phyloP scores from a whole-genome alignment of 2,329 filamentous ascomycete genomes.

The Cladophialophora immunda region DNA sequence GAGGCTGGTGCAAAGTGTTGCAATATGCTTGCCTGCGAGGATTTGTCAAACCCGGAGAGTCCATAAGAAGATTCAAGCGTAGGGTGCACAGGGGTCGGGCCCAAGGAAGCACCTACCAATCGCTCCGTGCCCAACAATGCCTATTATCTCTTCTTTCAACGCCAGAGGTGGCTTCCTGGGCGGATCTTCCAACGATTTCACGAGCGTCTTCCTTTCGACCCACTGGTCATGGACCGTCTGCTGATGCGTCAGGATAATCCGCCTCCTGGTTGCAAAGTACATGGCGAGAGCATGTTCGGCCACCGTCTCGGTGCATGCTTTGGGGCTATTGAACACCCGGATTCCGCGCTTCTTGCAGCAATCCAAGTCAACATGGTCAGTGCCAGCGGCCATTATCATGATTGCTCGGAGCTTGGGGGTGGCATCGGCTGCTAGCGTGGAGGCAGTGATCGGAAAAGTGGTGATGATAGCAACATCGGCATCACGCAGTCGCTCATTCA shows the following conservation, averaged over 20 bases:
- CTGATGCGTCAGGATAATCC: constrained; percentile 49
- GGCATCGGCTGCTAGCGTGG: constrained; percentile 44
- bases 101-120: constrained; percentile 60
- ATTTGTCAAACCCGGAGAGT: background rate
- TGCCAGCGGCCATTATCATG: constrained; percentile 55
- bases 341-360: constrained; percentile 53
- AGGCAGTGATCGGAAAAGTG: constrained; percentile 49
- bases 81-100: background rate
- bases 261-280: constrained; percentile 56
- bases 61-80: background rate
- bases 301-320: constrained; percentile 56
- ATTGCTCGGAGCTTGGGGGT: constrained; percentile 55
- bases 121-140: constrained; percentile 66
- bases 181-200: constrained; percentile 39
- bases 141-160: constrained; percentile 49
- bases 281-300: constrained; percentile 59
- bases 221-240: constrained; percentile 49
- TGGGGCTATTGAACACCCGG: constrained; percentile 54
- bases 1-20: constrained; percentile 51
- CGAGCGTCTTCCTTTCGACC: constrained; percentile 47
- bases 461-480: constrained; percentile 47
- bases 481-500: constrained; percentile 45
- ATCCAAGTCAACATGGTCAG: constrained; percentile 55
- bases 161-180: constrained; percentile 45
- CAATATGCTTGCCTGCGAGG: constrained; percentile 54